Evolutionary conservation across 768 basidiomycete species (phyloP), one percentile per base, ranked within the genome.

Genomic region (Termitomyces sp.): DNA sequence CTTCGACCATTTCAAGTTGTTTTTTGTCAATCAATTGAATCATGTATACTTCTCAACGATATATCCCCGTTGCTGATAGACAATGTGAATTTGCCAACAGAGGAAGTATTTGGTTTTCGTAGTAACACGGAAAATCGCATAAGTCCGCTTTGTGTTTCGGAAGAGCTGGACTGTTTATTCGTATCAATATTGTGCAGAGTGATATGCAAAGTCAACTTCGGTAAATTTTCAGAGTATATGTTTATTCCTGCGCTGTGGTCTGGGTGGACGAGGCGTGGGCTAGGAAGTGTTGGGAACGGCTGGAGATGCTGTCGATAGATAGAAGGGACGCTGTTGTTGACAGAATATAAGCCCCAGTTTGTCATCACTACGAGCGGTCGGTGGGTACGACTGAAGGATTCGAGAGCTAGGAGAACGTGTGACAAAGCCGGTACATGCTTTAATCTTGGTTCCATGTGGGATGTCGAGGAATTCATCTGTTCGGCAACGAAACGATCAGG

Each of bases 401-500:
- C 73, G 37, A 92, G 68, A 16, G 82, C 78, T 5, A 68, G 65
- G 22, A 80, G 62, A 57, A 87, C 78, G 58, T 81, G 76, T 9
- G 76, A 73, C 22, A 85, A 70, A 18, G 81, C 73, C 15, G 67
- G 60, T 16, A 58, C 54, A 54, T 50, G 61, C 12, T 50, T 54
- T 53, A 51, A 30, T 57, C 55, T 57, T 54, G 59, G 59, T 18
- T 39, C 22, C 18, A 37, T 24, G 11, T 31, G 56, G 41, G 56
- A 58, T 47, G 22, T 57, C 37, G 58, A 55, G 41, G 62, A 58
- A 18, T 65, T 61, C 54, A 76, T 61, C 63, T 84, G 83, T 69
- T 92, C 90, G 33, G 73, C 72, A 41, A 76, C 74, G 67, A 85
- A 86, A 44, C 87, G 83, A 68, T 94, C 91, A 3, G 78, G 61